A percentile compares a stretch with the other conserved stretches of the same genome.
Evolutionary conservation across 2,329 filamentous ascomycete species (phyloP).

Genomic region (Paraconiothyrium brasiliense): DNA sequence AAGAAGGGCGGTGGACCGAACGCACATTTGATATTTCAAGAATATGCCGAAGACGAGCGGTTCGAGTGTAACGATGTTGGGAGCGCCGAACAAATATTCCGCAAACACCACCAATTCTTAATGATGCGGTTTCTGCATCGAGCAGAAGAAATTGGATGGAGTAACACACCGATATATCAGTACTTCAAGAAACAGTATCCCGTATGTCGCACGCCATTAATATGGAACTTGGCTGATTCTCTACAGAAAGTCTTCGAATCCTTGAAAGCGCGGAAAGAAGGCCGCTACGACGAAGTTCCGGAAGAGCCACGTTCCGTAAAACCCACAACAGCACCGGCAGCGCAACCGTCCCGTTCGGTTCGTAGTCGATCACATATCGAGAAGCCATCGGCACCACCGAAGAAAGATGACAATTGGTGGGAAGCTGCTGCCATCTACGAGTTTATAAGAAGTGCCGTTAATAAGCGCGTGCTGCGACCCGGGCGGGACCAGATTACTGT

Average conservation of each 20-base stretch:
- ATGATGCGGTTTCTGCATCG: slow-evolving; percentile 56
- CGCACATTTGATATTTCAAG: slow-evolving; percentile 51
- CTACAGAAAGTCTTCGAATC: slow-evolving; percentile 41
- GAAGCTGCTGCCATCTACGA: slow-evolving; percentile 49
- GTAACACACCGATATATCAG: slow-evolving; percentile 53
- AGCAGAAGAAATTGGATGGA: slow-evolving; percentile 57
- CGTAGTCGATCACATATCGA: slow-evolving; percentile 19
- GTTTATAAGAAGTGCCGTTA: slow-evolving; percentile 51
- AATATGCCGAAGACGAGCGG: slow-evolving; percentile 49
- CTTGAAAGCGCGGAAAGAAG: slow-evolving; percentile 42
- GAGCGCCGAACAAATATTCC: slow-evolving; percentile 41
- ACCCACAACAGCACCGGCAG: slow-evolving; percentile 17
- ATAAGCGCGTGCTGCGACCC: slow-evolving; percentile 39
- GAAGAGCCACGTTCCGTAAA: slow-evolving; percentile 20
- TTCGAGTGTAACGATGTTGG: slow-evolving; percentile 35
- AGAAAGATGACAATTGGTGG: slow-evolving; percentile 54
- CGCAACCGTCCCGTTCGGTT: slow-evolving; percentile 13
- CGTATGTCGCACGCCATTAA: slow-evolving; percentile 25
- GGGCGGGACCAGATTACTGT: slow-evolving; percentile 45
- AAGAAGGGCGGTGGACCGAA: slow-evolving; percentile 51
- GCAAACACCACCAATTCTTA: slow-evolving; percentile 54
- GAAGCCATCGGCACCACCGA: slow-evolving; percentile 33
- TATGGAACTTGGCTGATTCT: slow-evolving; percentile 20
- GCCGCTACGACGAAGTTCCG: slow-evolving; percentile 33
- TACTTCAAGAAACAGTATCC: slow-evolving; percentile 52